phyloP scores from a whole-genome alignment of 352 stramenopile genomes.

The Pythium volutum region DNA sequence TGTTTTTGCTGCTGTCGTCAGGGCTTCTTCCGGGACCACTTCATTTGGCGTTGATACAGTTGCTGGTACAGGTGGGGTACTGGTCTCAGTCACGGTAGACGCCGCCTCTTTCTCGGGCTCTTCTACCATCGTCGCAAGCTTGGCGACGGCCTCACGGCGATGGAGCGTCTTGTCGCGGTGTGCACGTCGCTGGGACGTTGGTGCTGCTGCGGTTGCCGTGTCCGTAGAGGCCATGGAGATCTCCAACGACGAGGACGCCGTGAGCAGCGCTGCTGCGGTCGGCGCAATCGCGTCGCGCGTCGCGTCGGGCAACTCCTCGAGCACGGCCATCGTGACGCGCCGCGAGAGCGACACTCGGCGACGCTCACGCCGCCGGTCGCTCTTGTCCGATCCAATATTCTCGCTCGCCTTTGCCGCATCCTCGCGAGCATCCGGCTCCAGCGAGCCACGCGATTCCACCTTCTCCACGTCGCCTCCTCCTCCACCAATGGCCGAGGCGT shows the following conservation, averaged over 20 bases:
- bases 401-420: neutral
- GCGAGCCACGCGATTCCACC: neutral
- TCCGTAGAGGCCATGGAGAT: neutral
- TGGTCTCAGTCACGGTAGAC: neutral
- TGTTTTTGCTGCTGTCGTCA: neutral
- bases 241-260: neutral
- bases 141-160: conserved; percentile 18
- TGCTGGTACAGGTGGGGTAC: neutral
- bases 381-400: neutral
- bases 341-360: conserved; percentile 18
- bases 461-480: neutral
- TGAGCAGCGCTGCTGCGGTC: neutral
- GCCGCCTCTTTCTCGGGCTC: conserved; percentile 20
- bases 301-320: conserved; percentile 17
- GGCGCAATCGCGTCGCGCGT: conserved; percentile 14
- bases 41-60: neutral
- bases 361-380: conserved; percentile 6
- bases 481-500: neutral
- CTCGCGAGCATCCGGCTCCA: neutral
- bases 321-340: conserved; percentile 25
- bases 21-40: too few species aligned
- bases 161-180: conserved; percentile 20
- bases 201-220: neutral
- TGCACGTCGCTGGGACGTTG: conserved; percentile 1
- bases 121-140: conserved; percentile 27